Conservation (phyloP, 208 protist genomes). For the Crithidia thermophila region DNA sequence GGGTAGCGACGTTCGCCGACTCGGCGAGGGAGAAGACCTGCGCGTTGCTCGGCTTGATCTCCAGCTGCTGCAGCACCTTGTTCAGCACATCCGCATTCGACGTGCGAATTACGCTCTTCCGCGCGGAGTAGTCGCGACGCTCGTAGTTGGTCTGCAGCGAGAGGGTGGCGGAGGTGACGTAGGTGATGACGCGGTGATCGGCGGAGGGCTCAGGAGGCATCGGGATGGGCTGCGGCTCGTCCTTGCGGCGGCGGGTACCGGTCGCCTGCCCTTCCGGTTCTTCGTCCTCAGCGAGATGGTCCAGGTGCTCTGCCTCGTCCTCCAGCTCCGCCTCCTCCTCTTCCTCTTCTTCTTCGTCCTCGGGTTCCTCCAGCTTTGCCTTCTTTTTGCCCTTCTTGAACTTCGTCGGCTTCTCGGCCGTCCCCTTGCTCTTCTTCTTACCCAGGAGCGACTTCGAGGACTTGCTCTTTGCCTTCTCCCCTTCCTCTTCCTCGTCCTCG, state of each 20-base stretch:
- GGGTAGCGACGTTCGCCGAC: conserved; percentile 67
- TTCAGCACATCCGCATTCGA: conserved; percentile 79
- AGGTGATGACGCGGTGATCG: conserved; percentile 73
- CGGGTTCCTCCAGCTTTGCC: conserved; percentile 14
- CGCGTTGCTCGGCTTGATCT: conserved; percentile 72
- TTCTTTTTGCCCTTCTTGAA: conserved; percentile 12
- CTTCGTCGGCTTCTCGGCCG: not conserved
- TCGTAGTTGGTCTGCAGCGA: conserved; percentile 91
- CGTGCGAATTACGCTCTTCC: conserved; percentile 83
- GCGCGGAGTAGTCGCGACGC: conserved; percentile 65
- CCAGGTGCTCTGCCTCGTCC: conserved; percentile 7
- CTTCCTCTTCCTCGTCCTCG: not conserved
- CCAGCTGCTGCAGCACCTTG: conserved; percentile 67
- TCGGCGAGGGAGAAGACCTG: conserved; percentile 87
- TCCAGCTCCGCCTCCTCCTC: conserved; percentile 21
- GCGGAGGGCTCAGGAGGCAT: conserved; percentile 78
- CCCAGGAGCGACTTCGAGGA: not conserved
- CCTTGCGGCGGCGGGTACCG: conserved; percentile 36
- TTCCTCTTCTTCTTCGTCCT: conserved; percentile 31
- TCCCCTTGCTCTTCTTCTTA: conserved; percentile 26
- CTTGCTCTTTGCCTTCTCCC: not conserved
- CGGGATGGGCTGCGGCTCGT: conserved; percentile 65
- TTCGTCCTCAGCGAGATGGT: conserved; percentile 10
- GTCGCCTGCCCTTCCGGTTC: no score
- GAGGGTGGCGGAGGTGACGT: conserved; percentile 92